phyloP scores from a whole-genome alignment of 2,329 filamentous ascomycete species.

The Cladorrhinum sp. region DNA sequence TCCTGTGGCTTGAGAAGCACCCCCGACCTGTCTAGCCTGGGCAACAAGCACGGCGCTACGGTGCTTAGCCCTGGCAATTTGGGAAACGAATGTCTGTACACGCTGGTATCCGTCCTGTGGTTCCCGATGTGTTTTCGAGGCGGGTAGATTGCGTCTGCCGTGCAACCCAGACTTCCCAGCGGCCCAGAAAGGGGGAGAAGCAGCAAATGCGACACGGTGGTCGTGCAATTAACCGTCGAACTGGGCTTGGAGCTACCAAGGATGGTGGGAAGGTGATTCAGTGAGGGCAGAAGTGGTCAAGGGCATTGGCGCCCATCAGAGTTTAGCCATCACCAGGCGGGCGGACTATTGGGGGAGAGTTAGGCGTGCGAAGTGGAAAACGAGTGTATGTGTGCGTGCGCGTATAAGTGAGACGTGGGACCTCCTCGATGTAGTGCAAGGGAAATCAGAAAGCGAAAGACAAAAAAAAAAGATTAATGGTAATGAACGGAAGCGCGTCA shows the following conservation, averaged over 20 bases:
- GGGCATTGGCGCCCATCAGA: slow-evolving; percentile 14
- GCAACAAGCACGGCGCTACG: slow-evolving; percentile 7
- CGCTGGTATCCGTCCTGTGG: background rate
- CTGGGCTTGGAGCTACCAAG: slow-evolving; percentile 1
- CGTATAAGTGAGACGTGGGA: background rate
- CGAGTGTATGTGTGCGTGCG: background rate
- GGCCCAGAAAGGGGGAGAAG: slow-evolving; percentile 10
- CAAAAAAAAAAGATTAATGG: background rate
- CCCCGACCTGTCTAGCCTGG: background rate
- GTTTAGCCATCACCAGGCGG: slow-evolving; percentile 11
- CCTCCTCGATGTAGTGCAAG: background rate
- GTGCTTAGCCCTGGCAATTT: slow-evolving; percentile 14
- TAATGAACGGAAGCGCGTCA: slow-evolving; percentile 5
- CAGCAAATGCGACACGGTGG: slow-evolving; percentile 9
- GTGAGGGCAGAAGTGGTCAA: background rate
- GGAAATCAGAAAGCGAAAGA: slow-evolving; percentile 1
- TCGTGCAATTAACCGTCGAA: slow-evolving; percentile 21
- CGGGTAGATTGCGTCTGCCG: slow-evolving; percentile 15
- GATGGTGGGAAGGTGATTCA: slow-evolving; percentile 11
- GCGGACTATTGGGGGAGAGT: background rate
- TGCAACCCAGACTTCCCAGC: slow-evolving; percentile 14
- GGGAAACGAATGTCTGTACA: slow-evolving; percentile 1
- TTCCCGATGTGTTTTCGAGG: slow-evolving; percentile 2
- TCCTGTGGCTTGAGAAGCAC: background rate
- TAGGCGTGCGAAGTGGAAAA: background rate